Evolutionary conservation across 805 yeast species (phyloP), one percentile per base, ranked within the genome.

Genomic region (Blastobotrys chiropterorum): DNA sequence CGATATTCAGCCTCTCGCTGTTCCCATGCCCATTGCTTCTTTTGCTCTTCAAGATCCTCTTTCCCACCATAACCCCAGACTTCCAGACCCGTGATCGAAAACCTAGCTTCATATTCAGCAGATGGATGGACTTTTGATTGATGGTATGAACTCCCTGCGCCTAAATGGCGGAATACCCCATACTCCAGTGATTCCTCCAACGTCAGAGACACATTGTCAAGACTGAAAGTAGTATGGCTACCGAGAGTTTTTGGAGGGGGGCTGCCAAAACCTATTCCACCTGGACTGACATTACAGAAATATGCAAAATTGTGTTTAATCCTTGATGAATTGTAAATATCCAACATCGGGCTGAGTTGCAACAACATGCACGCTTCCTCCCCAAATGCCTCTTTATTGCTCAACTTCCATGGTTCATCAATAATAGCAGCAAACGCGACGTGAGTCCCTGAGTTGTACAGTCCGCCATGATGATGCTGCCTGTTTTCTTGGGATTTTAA

Each of bases 11-110:
- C 95, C 64, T 89, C 96, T 47, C 81, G 73, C 62, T 84, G 85
- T 63, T 92, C 97, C 97, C 97, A 90, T 59, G 84, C 90, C 94
- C 96, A 86, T 54, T 78, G 78, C 60, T 78, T 80, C 45, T 76
- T 72, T 67, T 90, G 97, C 55, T 85, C 90, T 30, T 78, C 83
- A 46, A 90, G 69, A 58, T 88, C 95, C 54, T 82, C 80, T 7
- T 78, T 81, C 5, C 87, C 81, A 1, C 97, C 98, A 52, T 89
- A 78, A 0, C 98, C 98, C 90, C 94, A 86, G 0, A 90, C 95
- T 63, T 90, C 97, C 21, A 90, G 70, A 57, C 85, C 90, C 3
- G 82, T 79, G 5, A 92, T 79, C 50, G 76, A 64, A 60, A 92
- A 81, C 47, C 88, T 70, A 54, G 84, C 82, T 63, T 92, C 97